These are phyloP conservation scores for Teratosphaeria gauchensis DNA, from an alignment of 2,329 filamentous ascomycete genomes.

Conservation along the genomic window DNA sequence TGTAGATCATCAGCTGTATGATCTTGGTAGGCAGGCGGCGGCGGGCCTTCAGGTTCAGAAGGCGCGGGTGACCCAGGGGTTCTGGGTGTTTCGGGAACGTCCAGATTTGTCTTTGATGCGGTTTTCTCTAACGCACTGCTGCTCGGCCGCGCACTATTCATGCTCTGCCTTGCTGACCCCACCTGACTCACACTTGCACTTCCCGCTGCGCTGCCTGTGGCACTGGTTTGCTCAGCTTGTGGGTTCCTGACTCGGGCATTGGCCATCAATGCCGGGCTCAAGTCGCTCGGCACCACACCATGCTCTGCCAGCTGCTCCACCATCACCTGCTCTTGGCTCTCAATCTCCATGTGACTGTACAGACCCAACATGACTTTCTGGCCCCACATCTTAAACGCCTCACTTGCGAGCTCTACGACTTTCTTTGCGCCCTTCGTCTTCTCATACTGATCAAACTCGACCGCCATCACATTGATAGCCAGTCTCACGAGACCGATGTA, in stretches of 20 bases:
- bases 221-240: background rate
- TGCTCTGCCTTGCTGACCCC: constrained; percentile 23
- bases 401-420: constrained; percentile 56
- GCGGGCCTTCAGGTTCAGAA: constrained; percentile 6
- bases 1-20: constrained; percentile 64
- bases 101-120: constrained; percentile 9
- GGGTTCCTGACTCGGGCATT: constrained; percentile 92
- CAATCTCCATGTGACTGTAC: constrained; percentile 96
- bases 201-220: background rate
- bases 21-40: constrained; percentile 44
- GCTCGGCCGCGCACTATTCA: constrained; percentile 16
- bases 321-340: constrained; percentile 86
- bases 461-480: constrained; percentile 67
- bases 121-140: constrained; percentile 7
- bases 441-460: constrained; percentile 54
- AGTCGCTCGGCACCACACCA: constrained; percentile 73
- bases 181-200: background rate
- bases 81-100: constrained; percentile 12
- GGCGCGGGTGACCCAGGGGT: constrained; percentile 25
- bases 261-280: constrained; percentile 78
- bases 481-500: constrained; percentile 87
- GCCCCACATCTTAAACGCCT: constrained; percentile 87
- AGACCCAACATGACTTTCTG: constrained; percentile 97
- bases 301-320: constrained; percentile 94
- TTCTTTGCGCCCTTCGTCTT: constrained; percentile 62